phyloP scores from a whole-genome alignment of 164 flowering plant genomes.

The Vitis riparia region DNA sequence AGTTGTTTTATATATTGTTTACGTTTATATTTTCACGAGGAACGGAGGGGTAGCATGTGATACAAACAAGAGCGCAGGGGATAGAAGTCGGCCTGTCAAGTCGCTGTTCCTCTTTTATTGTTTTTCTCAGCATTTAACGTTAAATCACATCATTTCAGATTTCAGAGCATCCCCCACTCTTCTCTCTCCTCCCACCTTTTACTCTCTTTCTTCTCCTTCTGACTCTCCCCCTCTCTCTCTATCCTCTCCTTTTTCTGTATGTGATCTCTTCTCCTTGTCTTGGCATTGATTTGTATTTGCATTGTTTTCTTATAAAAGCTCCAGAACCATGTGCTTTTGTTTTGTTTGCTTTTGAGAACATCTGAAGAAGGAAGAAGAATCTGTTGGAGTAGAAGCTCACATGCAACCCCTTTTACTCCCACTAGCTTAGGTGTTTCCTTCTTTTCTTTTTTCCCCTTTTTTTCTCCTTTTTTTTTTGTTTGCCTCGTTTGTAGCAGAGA shows the following conservation, averaged over 20 bases:
- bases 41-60: conserved; percentile 14
- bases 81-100: conserved; percentile 42
- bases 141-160: conserved; percentile 52
- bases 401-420: conserved; percentile 17
- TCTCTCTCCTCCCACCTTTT: conserved; percentile 5
- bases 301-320: neutral
- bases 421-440: conserved; percentile 8
- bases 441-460: neutral
- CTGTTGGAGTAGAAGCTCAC: conserved; percentile 13
- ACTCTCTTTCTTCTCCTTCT: neutral
- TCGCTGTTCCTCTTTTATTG: conserved; percentile 40
- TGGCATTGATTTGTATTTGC: conserved; percentile 2
- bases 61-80: conserved; percentile 14
- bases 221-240: neutral
- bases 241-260: neutral
- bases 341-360: conserved; percentile 26
- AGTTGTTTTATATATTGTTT: neutral
- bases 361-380: conserved; percentile 11
- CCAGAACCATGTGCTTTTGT: conserved; percentile 30
- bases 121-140: conserved; percentile 39
- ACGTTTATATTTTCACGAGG: conserved; percentile 9
- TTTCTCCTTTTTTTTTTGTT: neutral
- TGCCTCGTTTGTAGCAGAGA: conserved; percentile 15
- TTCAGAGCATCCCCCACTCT: conserved; percentile 5
- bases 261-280: conserved; percentile 1